Percentiles rank a stretch among this genome's conserved stretches.
phyloP scores from a whole-genome alignment of 441 rosid species.

The Populus tomentosa region DNA sequence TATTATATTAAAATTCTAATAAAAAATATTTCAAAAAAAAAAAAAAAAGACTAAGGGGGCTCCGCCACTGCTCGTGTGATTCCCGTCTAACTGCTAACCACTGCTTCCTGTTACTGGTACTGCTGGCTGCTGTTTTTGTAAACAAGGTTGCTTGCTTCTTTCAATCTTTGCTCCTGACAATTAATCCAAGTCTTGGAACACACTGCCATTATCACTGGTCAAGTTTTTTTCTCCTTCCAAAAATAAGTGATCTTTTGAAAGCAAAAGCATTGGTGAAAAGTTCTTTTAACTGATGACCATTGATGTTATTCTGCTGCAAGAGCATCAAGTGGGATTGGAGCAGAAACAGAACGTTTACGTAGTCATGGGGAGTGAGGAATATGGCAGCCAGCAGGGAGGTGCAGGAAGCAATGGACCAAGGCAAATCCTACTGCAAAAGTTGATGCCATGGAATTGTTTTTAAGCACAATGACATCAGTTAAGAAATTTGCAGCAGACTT shows the following conservation, averaged over 20 bases:
- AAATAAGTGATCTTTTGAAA: neutral
- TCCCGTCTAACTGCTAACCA: too few relatives aligned
- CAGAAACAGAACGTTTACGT: constrained; percentile 26
- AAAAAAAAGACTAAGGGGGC: too few relatives aligned
- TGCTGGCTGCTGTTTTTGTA: too few relatives aligned
- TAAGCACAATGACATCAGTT: constrained; percentile 24
- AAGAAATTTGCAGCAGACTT: constrained; percentile 27
- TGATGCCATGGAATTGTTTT: constrained; percentile 35
- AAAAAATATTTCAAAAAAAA: too few relatives aligned
- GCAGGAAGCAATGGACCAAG: constrained; percentile 20
- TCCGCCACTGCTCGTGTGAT: too few relatives aligned
- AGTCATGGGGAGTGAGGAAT: constrained; percentile 29
- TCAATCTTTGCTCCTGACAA: too few relatives aligned
- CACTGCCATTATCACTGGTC: constrained; percentile 9
- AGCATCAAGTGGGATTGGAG: constrained; percentile 32
- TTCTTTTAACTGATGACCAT: neutral
- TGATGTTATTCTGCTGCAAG: constrained; percentile 8
- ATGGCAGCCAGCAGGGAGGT: constrained; percentile 20
- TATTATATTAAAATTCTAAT: too few relatives aligned
- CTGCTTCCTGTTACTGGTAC: too few relatives aligned
- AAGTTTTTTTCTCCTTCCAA: neutral
- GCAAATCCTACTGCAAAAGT: constrained; percentile 23
- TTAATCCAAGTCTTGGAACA: too few relatives aligned
- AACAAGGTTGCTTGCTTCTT: too few relatives aligned
- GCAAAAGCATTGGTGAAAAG: neutral